phyloP scores from a whole-genome alignment of 176 grass and related monocot species.

The Oryza meyeriana region DNA sequence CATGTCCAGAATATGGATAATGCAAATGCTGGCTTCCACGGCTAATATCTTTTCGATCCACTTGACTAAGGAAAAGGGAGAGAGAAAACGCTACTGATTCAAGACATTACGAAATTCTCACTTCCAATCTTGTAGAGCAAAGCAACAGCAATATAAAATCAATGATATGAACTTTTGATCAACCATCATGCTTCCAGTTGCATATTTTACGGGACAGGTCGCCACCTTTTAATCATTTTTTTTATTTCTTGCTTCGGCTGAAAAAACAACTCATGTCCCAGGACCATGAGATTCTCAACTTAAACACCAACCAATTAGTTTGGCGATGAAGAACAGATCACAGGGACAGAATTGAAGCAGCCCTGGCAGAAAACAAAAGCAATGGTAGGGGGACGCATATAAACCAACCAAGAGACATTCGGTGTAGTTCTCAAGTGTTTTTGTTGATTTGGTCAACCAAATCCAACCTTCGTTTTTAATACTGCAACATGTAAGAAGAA shows the following conservation, averaged over 20 bases:
- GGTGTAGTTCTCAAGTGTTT: background rate
- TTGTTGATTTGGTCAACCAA: constrained; percentile 23
- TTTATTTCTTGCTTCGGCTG: background rate
- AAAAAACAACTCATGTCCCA: background rate
- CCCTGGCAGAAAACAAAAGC: background rate
- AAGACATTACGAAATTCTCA: constrained; percentile 27
- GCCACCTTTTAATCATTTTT: background rate
- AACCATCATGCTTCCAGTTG: background rate
- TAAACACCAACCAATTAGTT: background rate
- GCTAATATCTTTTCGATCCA: constrained; percentile 1
- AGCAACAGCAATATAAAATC: background rate
- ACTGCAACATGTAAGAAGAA: background rate
- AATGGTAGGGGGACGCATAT: background rate
- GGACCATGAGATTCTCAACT: background rate
- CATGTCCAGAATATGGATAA: background rate
- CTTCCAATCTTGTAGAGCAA: constrained; percentile 17
- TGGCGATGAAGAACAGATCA: background rate
- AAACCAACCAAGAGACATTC: background rate
- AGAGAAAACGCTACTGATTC: background rate
- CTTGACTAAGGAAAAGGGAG: constrained; percentile 11
- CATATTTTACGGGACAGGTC: constrained; percentile 7
- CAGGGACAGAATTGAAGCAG: background rate
- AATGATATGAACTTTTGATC: constrained; percentile 23
- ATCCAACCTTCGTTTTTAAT: constrained; percentile 7
- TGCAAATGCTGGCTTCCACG: constrained; percentile 21